Evolutionary conservation across 2,329 filamentous ascomycete species (phyloP), one percentile per base, ranked within the genome.

Genomic region (Penicillium sp.): DNA sequence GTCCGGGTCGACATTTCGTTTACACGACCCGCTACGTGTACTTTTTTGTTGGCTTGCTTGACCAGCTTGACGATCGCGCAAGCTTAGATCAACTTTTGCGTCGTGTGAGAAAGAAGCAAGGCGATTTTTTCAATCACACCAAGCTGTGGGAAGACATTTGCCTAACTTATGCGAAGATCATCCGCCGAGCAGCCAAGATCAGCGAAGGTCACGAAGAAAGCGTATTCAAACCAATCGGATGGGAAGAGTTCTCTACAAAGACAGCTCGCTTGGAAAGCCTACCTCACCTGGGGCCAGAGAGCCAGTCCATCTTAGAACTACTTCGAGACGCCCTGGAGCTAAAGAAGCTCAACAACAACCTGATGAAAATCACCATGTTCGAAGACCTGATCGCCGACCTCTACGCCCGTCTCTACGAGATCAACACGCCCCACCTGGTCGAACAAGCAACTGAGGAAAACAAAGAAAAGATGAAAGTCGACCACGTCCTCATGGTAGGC

Each of bases 321-420:
- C 78, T 90, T 11, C 80, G 84, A 40, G 87, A 90, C 60, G 82
- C 84, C 1, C 78, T 87, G 26, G 88, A 90, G 63, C 75, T 90
- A 34, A 89, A 89, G 68, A 88, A 86, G 70, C 82, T 97, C 43
- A 99, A 99, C 69, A 87, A 88, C 39, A 89, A 88, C 45, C 81
- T 96, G 8, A 94, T 95, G 83, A 97, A 96, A 73, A 84, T 88
- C 0, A 84, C 86, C 0, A 81, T 87, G 10, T 93, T 97, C 43
- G 94, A 99, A 66, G 94, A 99, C 68, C 82, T 97, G n/a, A 89
- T 97, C 62, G 89, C 88, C 22, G 94, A 99, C 73, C 87, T 89
- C 47, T 99, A 96, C 72, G 89, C 90, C 1, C 82, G 85, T 13
- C 55, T 76, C 10, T 77, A 76, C 56, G 69, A 76, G 39, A 61